Base-by-base conservation (phyloP, 1,139 yeast genomes). In the Taphrina confusa region DNA sequence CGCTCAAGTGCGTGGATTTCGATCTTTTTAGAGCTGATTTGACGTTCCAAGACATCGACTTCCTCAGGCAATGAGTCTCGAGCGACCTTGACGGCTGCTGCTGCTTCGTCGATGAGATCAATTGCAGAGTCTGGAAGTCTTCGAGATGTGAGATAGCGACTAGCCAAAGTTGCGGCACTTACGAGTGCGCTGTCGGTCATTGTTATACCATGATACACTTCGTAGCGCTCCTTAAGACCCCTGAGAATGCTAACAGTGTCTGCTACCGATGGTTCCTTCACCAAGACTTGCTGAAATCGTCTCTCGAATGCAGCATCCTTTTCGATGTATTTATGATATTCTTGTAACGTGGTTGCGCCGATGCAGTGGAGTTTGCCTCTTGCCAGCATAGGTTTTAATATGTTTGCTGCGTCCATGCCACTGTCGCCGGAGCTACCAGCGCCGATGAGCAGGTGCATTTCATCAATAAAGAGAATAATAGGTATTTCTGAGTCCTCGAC, bases 231-330 rank as follows among this genome's bases (percentile, higher is more conserved):
- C 74, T 92, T 97, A 68, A 94, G 80, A 65, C 98, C 98, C 79
- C 98, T 86, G 68, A 94, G 81, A 64, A 92, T 92, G 6, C 97
- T 97, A 59, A 92, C 89, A 0, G 98, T 90, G 75, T 92, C 97
- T 67, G 86, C 81, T 31, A 89, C 82, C 0, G 96, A 86, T 61
- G 97, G 92, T 68, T 95, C 99, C 54, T 88, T 89, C 20, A 92
- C 97, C 70, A 91, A 96, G 67, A 94, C 87, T 72, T 89, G 90
- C 75, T 92, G 99, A 81, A 92, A 92, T 73, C 99, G 83, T 80
- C 99, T 87, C 74, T 92, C 99, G 73, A 92, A 91, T 0, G 99
- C 98, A 72, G 96, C 98, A 74, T 92, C 99, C 73, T 92, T 92
- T 70, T 94, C 89, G 64, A 92, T 85, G 70, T 85, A 84, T 72